phyloP scores from a whole-genome alignment of 768 basidiomycete genomes.

The Pisolithus marmoratus region DNA sequence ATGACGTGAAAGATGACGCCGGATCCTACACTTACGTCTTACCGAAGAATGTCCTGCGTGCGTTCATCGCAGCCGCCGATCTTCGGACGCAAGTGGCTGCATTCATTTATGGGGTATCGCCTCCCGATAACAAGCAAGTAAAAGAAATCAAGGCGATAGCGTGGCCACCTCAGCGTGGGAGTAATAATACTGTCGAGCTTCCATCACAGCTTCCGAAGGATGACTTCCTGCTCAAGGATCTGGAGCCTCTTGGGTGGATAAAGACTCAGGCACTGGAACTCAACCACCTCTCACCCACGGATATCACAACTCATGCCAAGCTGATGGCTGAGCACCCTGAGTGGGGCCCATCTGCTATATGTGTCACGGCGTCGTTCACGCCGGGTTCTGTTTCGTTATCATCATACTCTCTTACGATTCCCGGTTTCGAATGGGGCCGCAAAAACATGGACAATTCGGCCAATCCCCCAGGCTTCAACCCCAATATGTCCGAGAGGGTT shows the following conservation, averaged over 20 bases:
- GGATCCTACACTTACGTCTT: slow-evolving; percentile 92
- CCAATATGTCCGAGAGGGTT: slow-evolving; percentile 97
- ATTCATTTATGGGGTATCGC: slow-evolving; percentile 88
- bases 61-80: slow-evolving; percentile 91
- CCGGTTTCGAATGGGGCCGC: slow-evolving; percentile 97
- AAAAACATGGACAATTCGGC: slow-evolving; percentile 85
- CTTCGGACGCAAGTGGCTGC: slow-evolving; percentile 94
- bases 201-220: slow-evolving; percentile 88
- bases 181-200: slow-evolving; percentile 90
- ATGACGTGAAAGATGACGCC: slow-evolving; percentile 98
- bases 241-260: slow-evolving; percentile 94
- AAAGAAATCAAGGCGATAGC: slow-evolving; percentile 97
- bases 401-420: slow-evolving; percentile 83
- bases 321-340: slow-evolving; percentile 96
- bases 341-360: slow-evolving; percentile 91
- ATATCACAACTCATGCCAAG: slow-evolving; percentile 92
- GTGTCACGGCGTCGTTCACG: slow-evolving; percentile 92
- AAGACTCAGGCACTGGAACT: slow-evolving; percentile 95
- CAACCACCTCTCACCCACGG: slow-evolving; percentile 86
- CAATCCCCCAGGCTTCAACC: slow-evolving; percentile 91
- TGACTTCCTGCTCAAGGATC: slow-evolving; percentile 90
- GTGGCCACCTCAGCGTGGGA: slow-evolving; percentile 98
- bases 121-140: slow-evolving; percentile 94
- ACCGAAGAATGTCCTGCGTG: slow-evolving; percentile 93
- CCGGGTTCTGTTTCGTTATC: slow-evolving; percentile 96